Evolutionary conservation across 2,329 filamentous ascomycete genomes (phyloP).

Genomic region (Paraconiothyrium sp.): DNA sequence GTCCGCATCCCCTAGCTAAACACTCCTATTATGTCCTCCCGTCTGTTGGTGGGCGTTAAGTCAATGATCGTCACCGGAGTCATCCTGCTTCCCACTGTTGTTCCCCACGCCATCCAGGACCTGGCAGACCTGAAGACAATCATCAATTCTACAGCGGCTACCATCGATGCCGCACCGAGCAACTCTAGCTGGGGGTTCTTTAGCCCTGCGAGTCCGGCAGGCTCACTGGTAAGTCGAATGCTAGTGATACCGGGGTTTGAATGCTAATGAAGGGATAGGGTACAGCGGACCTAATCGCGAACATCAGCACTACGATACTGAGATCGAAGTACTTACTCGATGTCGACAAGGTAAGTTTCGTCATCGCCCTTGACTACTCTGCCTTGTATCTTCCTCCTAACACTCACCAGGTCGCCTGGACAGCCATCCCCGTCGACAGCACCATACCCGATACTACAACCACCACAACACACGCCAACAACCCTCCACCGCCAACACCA

Average conservation of each 20-base stretch:
- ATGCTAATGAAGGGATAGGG: constrained; percentile 24
- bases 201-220: constrained; percentile 19
- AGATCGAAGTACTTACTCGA: constrained; percentile 43
- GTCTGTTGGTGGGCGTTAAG: constrained; percentile 13
- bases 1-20: constrained; percentile 4
- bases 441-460: constrained; percentile 2
- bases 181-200: constrained; percentile 40
- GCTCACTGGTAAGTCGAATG: constrained; percentile 22
- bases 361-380: background rate
- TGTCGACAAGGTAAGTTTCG: constrained; percentile 36
- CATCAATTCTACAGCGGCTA: constrained; percentile 39
- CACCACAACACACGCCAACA: constrained; percentile 15
- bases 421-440: constrained; percentile 12
- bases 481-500: constrained; percentile 21
- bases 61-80: constrained; percentile 41
- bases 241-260: background rate
- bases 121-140: constrained; percentile 37
- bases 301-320: constrained; percentile 44
- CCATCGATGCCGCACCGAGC: constrained; percentile 40
- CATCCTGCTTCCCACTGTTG: constrained; percentile 33
- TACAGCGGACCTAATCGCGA: constrained; percentile 45
- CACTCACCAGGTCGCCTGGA: constrained; percentile 19
- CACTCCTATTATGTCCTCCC: constrained; percentile 22
- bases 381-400: background rate
- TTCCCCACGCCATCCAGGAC: constrained; percentile 41